These are phyloP conservation scores for Yamadazyma membranifaciens DNA, from an alignment of 1,139 yeast genomes.

Conservation along the genomic window DNA sequence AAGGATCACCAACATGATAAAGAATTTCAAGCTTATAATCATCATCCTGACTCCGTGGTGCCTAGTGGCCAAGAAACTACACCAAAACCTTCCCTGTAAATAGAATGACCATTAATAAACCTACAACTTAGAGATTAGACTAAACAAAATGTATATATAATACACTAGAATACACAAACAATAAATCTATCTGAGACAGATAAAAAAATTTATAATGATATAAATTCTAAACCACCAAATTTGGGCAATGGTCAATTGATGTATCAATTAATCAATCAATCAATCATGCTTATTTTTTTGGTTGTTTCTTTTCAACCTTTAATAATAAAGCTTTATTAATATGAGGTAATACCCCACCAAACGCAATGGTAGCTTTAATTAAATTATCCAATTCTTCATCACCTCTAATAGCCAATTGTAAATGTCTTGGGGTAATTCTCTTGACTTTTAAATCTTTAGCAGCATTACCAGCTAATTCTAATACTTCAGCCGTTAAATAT, in stretches of 20 bases:
- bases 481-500: slow-evolving; percentile 95
- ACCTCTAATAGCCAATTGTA: slow-evolving; percentile 97
- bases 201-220: neutral
- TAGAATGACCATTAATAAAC: slow-evolving; percentile 4
- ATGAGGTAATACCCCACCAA: slow-evolving; percentile 98
- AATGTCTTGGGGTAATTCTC: slow-evolving; percentile 98
- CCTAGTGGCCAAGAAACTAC: neutral
- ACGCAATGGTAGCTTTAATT: slow-evolving; percentile 96
- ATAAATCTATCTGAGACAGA: slow-evolving; percentile 2
- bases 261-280: neutral
- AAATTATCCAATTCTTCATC: slow-evolving; percentile 97
- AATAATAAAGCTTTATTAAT: slow-evolving; percentile 90
- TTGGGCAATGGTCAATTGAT: too few species aligned
- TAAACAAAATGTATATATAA: slow-evolving; percentile 11
- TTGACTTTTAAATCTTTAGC: slow-evolving; percentile 97
- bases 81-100: slow-evolving; percentile 7
- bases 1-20: slow-evolving; percentile 2
- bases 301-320: slow-evolving; percentile 87
- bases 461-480: slow-evolving; percentile 98
- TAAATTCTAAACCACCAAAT: neutral
- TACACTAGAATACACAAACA: slow-evolving; percentile 9
- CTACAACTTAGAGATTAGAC: slow-evolving; percentile 8
- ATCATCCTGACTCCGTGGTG: too few species aligned
- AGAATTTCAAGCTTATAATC: too few species aligned
- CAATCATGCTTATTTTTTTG: slow-evolving; percentile 25